Evolutionary conservation across 2,329 filamentous ascomycete genomes (phyloP).

Genomic region (Aspergillus hiratsukae): DNA sequence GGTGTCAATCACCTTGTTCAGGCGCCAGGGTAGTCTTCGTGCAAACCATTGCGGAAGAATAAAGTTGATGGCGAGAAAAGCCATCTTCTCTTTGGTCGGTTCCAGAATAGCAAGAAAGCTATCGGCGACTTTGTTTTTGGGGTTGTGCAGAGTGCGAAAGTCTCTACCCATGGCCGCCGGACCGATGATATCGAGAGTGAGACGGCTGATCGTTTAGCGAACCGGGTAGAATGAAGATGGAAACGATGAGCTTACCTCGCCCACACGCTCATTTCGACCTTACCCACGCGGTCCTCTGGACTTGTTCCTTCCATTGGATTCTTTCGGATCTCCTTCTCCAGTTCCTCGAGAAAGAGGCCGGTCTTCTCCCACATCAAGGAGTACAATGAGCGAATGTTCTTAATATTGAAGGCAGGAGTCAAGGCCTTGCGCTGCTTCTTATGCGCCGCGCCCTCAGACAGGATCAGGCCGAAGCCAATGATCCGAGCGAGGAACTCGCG

Average conservation of each 20-base stretch:
- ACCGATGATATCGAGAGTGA: slow-evolving; percentile 57
- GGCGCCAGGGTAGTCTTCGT: slow-evolving; percentile 39
- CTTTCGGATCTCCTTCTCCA: slow-evolving; percentile 26
- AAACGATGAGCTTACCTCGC: slow-evolving; percentile 21
- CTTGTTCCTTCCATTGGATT: slow-evolving; percentile 26
- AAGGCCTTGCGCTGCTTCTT: slow-evolving; percentile 41
- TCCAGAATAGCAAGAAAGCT: slow-evolving; percentile 51
- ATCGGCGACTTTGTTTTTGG: slow-evolving; percentile 48
- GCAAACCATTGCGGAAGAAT: slow-evolving; percentile 51
- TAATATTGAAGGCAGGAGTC: slow-evolving; percentile 35
- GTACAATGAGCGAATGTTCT: slow-evolving; percentile 34
- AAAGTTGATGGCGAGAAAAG: slow-evolving; percentile 42
- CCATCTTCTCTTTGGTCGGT: slow-evolving; percentile 40
- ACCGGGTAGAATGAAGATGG: too few species aligned
- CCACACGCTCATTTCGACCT: slow-evolving; percentile 34
- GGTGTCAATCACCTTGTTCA: slow-evolving; percentile 27
- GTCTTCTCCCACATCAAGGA: slow-evolving; percentile 37
- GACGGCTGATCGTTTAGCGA: slow-evolving; percentile 30
- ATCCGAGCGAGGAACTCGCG: slow-evolving; percentile 46
- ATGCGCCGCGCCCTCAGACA: slow-evolving; percentile 49
- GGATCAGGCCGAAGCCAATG: slow-evolving; percentile 48
- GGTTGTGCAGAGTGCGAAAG: slow-evolving; percentile 50
- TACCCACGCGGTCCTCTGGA: slow-evolving; percentile 19
- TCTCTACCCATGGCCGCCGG: slow-evolving; percentile 54
- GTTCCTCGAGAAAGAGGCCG: slow-evolving; percentile 26